Evolutionary conservation across 2,329 filamentous ascomycete species (phyloP).

Genomic region (Zalaria sp.): DNA sequence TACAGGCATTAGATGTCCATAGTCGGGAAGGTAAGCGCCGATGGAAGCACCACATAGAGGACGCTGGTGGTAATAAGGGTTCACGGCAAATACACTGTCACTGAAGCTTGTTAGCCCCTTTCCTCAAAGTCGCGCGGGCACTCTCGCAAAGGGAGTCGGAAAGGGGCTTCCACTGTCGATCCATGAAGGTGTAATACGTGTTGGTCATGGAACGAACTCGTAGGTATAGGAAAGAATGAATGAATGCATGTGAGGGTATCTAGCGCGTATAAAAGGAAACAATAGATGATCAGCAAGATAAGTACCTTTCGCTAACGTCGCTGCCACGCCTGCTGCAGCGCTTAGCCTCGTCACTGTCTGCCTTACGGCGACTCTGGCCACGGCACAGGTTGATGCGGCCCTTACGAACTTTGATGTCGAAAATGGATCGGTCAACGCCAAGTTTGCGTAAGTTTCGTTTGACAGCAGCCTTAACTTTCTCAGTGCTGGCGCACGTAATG

Average conservation of each 20-base stretch:
- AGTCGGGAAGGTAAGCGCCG: constrained; percentile 64
- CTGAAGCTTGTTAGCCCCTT: too few relatives aligned
- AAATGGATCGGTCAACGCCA: constrained; percentile 50
- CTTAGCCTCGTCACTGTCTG: constrained; percentile 13
- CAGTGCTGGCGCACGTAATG: constrained; percentile 62
- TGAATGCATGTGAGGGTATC: background rate
- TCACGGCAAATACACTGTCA: constrained; percentile 20
- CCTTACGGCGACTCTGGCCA: constrained; percentile 3
- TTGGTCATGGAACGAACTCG: too few relatives aligned
- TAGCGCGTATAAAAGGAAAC: background rate
- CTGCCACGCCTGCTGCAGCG: constrained; percentile 6
- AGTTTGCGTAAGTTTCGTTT: constrained; percentile 43
- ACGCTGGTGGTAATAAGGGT: constrained; percentile 62
- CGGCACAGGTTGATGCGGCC: constrained; percentile 27
- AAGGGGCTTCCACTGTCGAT: too few relatives aligned
- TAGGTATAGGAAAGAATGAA: too few relatives aligned
- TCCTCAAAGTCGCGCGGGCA: too few relatives aligned
- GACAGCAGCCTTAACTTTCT: constrained; percentile 56
- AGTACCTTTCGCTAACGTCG: constrained; percentile 8
- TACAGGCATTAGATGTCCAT: constrained; percentile 76
- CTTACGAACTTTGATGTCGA: constrained; percentile 56
- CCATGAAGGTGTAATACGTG: too few relatives aligned
- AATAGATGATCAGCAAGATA: constrained; percentile 1
- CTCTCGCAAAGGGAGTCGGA: too few relatives aligned
- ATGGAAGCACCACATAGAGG: constrained; percentile 85